Conservation (phyloP, 2,329 filamentous ascomycete genomes). For the Cordyceps cicadae region DNA sequence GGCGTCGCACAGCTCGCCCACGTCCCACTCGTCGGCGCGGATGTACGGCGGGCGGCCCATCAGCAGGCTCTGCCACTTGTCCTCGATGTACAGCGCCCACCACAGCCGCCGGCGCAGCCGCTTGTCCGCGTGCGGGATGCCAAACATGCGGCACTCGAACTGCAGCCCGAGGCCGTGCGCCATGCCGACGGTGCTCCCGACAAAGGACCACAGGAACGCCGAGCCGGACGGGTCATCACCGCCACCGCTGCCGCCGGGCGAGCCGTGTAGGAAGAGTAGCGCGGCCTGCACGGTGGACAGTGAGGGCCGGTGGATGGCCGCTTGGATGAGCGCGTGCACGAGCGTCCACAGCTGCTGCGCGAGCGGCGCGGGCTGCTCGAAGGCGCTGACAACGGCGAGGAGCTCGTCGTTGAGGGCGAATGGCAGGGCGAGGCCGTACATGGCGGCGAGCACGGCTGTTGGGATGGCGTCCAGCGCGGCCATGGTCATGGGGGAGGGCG, state of each 20-base stretch:
- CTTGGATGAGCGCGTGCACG: conserved; percentile 8
- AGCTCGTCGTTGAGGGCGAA: conserved; percentile 13
- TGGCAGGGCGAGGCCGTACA: conserved; percentile 14
- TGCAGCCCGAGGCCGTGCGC: conserved; percentile 27
- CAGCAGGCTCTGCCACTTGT: conserved; percentile 30
- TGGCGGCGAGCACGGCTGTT: conserved; percentile 10
- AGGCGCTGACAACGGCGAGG: conserved; percentile 5
- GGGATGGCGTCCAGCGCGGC: conserved; percentile 9
- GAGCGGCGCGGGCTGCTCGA: neutral
- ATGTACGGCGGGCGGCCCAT: conserved; percentile 28
- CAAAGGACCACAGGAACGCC: conserved; percentile 28
- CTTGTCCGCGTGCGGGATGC: conserved; percentile 29
- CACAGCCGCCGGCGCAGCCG: conserved; percentile 28
- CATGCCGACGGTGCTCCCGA: conserved; percentile 26
- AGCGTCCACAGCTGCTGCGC: conserved; percentile 11
- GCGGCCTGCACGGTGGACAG: conserved; percentile 11
- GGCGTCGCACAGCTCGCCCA: conserved; percentile 6
- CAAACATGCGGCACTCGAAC: conserved; percentile 28
- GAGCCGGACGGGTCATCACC: conserved; percentile 20
- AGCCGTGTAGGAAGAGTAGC: conserved; percentile 13
- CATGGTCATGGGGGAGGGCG: too few species aligned
- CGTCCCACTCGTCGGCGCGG: conserved; percentile 24
- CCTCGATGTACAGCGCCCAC: conserved; percentile 32
- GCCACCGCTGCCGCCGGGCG: neutral
- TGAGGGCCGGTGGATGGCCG: conserved; percentile 4